Evolutionary conservation across 768 basidiomycete species (phyloP).

Genomic region (Chalciporus sphaerocephalus): DNA sequence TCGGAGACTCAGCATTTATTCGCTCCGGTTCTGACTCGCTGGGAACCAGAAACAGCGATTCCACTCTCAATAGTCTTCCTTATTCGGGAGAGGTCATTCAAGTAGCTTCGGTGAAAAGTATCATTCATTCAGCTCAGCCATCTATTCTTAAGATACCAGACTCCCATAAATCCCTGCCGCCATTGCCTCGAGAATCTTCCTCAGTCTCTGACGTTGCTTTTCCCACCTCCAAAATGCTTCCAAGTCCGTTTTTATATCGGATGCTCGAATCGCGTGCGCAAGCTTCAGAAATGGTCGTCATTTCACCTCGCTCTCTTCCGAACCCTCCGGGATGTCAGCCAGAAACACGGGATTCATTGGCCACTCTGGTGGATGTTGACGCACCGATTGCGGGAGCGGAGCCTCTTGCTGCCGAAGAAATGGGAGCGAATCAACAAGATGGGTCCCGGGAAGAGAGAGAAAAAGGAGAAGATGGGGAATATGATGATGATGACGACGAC

Average conservation of each 20-base stretch:
- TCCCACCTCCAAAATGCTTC: neutral
- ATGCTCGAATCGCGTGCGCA: conserved; percentile 20
- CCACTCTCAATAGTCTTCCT: neutral
- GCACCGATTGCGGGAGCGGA: conserved; percentile 17
- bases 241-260: conserved; percentile 17
- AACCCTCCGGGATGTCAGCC: conserved; percentile 2
- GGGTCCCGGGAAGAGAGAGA: neutral
- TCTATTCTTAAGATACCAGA: conserved; percentile 6
- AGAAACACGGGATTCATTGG: conserved; percentile 7
- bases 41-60: neutral
- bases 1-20: neutral
- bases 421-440: neutral
- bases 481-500: too few species aligned
- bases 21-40: conserved; percentile 4
- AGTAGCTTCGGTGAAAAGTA: neutral
- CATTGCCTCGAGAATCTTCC: neutral
- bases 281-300: conserved; percentile 8
- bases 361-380: conserved; percentile 3
- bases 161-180: neutral
- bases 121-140: neutral
- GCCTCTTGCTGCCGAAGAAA: conserved; percentile 12
- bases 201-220: neutral
- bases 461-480: neutral
- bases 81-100: conserved; percentile 5
- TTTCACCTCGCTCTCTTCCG: conserved; percentile 3